Conservation (phyloP, 768 basidiomycete species). For the Trametopsis cervina region DNA sequence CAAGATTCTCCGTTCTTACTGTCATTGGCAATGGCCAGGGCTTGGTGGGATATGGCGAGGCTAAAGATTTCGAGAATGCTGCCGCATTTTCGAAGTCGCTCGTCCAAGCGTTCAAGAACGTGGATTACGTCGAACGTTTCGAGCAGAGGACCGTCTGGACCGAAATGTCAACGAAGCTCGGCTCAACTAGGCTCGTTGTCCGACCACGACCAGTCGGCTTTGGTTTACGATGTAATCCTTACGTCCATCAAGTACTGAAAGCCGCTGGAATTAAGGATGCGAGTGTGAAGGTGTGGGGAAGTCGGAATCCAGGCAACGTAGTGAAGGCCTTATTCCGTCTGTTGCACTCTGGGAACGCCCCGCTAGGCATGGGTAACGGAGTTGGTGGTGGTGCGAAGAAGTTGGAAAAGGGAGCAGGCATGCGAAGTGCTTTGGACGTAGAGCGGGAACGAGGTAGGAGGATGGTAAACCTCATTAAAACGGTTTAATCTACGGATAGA, state of each 20-base stretch:
- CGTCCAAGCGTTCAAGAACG: conserved; percentile 68
- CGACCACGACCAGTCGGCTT: conserved; percentile 86
- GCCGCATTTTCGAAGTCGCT: conserved; percentile 54
- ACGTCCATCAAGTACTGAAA: conserved; percentile 82
- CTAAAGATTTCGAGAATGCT: conserved; percentile 55
- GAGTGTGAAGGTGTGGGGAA: conserved; percentile 93
- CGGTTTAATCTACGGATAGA: conserved; percentile 25
- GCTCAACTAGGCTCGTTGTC: conserved; percentile 72
- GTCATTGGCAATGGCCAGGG: conserved; percentile 82
- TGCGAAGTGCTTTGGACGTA: conserved; percentile 60
- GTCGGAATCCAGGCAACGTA: conserved; percentile 78
- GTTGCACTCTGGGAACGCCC: conserved; percentile 79
- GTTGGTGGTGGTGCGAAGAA: conserved; percentile 65
- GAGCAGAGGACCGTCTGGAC: conserved; percentile 95
- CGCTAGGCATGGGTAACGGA: conserved; percentile 77
- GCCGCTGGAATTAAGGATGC: conserved; percentile 95
- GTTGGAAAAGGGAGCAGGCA: conserved; percentile 68
- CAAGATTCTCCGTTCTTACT: conserved; percentile 51
- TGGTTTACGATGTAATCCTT: conserved; percentile 84
- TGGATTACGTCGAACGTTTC: conserved; percentile 94
- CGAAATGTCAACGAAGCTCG: conserved; percentile 78
- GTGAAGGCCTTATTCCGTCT: conserved; percentile 81
- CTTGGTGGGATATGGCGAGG: conserved; percentile 76
- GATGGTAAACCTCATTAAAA: conserved; percentile 53
- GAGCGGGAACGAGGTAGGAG: conserved; percentile 81